A percentile compares a stretch with the other conserved stretches of the same genome.
These are phyloP conservation scores for Lotus japonicus DNA, from an alignment of 306 rosid genomes.

Conservation along the genomic window DNA sequence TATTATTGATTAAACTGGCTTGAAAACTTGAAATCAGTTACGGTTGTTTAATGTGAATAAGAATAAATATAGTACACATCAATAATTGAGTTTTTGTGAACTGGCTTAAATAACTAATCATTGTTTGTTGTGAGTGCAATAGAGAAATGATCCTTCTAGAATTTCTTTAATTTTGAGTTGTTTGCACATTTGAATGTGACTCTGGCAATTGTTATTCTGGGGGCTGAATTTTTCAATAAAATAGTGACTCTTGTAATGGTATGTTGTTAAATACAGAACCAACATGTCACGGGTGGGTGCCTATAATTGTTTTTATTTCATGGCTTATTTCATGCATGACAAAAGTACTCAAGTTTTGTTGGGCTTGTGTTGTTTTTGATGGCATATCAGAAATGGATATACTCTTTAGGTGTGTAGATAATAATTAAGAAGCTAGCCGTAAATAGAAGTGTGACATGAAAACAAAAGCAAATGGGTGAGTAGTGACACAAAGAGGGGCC, in stretches of 20 bases:
- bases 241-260: constrained; percentile 1
- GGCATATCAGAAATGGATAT: neutral
- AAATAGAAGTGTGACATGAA: constrained; percentile 7
- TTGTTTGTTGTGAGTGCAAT: constrained; percentile 16
- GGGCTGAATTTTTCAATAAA: neutral
- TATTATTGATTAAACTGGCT: constrained; percentile 11
- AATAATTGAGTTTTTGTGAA: constrained; percentile 30
- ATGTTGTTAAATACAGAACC: neutral
- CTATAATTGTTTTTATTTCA: neutral
- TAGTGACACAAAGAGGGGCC: constrained; percentile 23
- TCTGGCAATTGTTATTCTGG: no score
- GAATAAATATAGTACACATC: neutral
- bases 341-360: neutral
- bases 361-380: neutral
- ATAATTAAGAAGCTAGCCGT: neutral
- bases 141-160: constrained; percentile 21
- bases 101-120: constrained; percentile 25
- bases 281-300: constrained; percentile 21
- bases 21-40: neutral
- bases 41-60: neutral
- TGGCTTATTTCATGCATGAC: constrained; percentile 14
- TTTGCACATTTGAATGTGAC: constrained; percentile 21
- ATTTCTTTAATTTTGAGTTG: constrained; percentile 17
- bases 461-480: constrained; percentile 1
- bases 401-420: neutral